Percentiles rank a stretch among this genome's conserved stretches.
phyloP scores from a whole-genome alignment of 306 rosid species.

The Vigna mungo region DNA sequence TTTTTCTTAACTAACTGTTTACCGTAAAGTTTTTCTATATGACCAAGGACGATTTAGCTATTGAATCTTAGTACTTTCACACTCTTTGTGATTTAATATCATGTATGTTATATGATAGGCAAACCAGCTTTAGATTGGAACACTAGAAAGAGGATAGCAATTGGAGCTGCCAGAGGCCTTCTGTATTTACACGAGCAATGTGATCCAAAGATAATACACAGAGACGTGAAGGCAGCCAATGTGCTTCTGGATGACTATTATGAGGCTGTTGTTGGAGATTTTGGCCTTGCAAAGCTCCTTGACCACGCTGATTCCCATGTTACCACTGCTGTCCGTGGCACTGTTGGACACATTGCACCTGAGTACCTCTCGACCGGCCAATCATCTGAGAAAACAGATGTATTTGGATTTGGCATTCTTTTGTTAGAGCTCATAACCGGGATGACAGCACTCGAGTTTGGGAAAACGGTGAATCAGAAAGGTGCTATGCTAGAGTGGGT shows the following conservation, averaged over 20 bases:
- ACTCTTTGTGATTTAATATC: constrained; percentile 5
- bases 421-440: constrained; percentile 96
- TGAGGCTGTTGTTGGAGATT: constrained; percentile 96
- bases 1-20: background rate
- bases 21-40: constrained; percentile 6
- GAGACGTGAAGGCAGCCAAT: constrained; percentile 99
- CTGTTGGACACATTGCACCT: constrained; percentile 97
- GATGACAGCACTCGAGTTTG: constrained; percentile 92
- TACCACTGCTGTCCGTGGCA: constrained; percentile 98
- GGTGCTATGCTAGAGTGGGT: constrained; percentile 99
- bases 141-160: constrained; percentile 90
- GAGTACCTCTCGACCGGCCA: constrained; percentile 99
- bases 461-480: constrained; percentile 85
- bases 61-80: background rate
- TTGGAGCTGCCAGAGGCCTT: constrained; percentile 98
- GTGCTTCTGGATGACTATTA: constrained; percentile 86
- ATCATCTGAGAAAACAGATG: constrained; percentile 98
- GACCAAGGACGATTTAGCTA: constrained; percentile 1
- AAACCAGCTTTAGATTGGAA: constrained; percentile 96
- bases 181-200: constrained; percentile 95
- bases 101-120: constrained; percentile 54
- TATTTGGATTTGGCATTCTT: constrained; percentile 93
- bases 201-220: constrained; percentile 96
- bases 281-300: constrained; percentile 98
- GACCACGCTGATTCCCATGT: constrained; percentile 97